Percentiles rank a stretch among this genome's conserved stretches.
Evolutionary conservation across 495 filamentous ascomycete species (phyloP).

Genomic region (Amphirosellinia nigrospora): DNA sequence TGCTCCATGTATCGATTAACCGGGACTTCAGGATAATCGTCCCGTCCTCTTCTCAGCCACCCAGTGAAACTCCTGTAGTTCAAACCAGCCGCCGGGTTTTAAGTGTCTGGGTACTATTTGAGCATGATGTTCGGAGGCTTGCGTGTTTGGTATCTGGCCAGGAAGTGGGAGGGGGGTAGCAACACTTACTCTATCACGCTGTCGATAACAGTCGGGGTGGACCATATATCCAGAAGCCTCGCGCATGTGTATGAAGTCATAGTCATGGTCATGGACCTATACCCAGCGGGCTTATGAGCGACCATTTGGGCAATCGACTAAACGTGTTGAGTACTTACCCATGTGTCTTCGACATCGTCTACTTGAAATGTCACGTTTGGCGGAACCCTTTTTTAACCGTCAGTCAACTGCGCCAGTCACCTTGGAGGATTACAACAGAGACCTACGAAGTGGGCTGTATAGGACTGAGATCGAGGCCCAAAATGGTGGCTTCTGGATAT

Average conservation of each 20-base stretch:
- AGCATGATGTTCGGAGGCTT: not conserved
- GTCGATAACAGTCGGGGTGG: constrained; percentile 20
- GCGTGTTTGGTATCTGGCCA: not conserved
- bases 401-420: constrained; percentile 9
- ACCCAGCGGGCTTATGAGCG: not conserved
- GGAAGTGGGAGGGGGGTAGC: not conserved
- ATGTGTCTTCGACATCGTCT: constrained; percentile 51
- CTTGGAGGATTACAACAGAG: not conserved
- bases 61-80: constrained; percentile 33
- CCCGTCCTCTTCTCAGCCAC: constrained; percentile 26
- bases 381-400: constrained; percentile 33
- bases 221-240: constrained; percentile 27
- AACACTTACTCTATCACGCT: constrained; percentile 21
- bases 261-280: constrained; percentile 26
- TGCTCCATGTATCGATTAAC: constrained; percentile 21
- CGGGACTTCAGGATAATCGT: constrained; percentile 17
- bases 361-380: constrained; percentile 47
- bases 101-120: constrained; percentile 24
- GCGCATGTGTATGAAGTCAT: constrained; percentile 33
- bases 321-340: constrained; percentile 31
- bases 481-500: constrained; percentile 29
- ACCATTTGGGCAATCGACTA: not conserved
- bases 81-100: constrained; percentile 36
- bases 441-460: constrained; percentile 43
- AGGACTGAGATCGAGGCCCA: constrained; percentile 51